Evolutionary conservation across 2,329 filamentous ascomycete species (phyloP).

Genomic region (Sclerotinia spermophila): DNA sequence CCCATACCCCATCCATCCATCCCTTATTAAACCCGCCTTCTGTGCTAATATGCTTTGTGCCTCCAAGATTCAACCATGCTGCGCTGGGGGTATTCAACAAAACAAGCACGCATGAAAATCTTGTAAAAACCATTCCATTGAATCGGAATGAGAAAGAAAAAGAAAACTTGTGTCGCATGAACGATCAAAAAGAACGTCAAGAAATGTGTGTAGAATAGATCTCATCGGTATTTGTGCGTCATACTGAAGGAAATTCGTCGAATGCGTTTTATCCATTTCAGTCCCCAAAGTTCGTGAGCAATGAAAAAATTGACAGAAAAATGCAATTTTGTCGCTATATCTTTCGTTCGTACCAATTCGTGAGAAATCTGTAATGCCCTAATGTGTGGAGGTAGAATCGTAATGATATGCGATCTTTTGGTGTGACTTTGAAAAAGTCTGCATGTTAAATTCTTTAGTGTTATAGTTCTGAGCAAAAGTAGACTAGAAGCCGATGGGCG

Average conservation of each 20-base stretch:
- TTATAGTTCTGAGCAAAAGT: not conserved
- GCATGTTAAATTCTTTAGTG: not conserved
- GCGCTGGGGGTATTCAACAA: constrained; percentile 21
- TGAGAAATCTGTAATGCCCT: not conserved
- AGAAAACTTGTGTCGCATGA: constrained; percentile 16
- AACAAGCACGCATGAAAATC: constrained; percentile 19
- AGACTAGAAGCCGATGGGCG: constrained; percentile 52
- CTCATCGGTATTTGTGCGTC: constrained; percentile 2
- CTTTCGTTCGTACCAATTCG: constrained; percentile 1
- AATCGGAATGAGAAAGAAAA: constrained; percentile 4
- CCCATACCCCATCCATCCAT: constrained; percentile 11
- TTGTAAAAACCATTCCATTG: constrained; percentile 5
- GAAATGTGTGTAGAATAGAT: constrained; percentile 10
- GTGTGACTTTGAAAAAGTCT: not conserved
- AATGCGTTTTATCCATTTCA: constrained; percentile 14
- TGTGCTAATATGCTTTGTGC: constrained; percentile 18
- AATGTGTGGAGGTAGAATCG: constrained; percentile 8
- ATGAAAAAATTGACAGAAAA: constrained; percentile 13
- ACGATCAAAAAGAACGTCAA: constrained; percentile 10
- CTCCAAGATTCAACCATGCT: constrained; percentile 20
- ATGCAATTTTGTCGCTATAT: constrained; percentile 3
- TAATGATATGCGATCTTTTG: constrained; percentile 3
- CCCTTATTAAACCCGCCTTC: constrained; percentile 12
- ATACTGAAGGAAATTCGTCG: constrained; percentile 17
- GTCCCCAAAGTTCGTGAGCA: constrained; percentile 12